Percentiles rank a stretch among this genome's conserved stretches.
phyloP scores from a whole-genome alignment of 1,139 yeast species.

The Magnusiomyces paraingens region DNA sequence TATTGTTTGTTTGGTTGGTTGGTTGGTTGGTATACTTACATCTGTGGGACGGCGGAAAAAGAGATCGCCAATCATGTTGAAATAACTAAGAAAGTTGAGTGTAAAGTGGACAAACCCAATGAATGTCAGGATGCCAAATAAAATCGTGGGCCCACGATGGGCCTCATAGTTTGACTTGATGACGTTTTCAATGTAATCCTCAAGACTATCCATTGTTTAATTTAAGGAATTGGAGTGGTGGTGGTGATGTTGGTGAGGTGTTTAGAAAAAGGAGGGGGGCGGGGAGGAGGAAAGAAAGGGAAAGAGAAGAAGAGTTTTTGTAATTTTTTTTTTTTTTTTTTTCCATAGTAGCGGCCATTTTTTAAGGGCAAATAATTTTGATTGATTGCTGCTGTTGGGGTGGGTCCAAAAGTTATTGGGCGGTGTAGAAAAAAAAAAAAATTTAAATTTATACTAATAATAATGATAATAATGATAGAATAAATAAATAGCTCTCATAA shows the following conservation, averaged over 20 bases:
- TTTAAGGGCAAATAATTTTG: not conserved
- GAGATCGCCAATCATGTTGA: slow-evolving; percentile 47
- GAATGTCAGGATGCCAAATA: slow-evolving; percentile 20
- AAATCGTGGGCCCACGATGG: slow-evolving; percentile 12
- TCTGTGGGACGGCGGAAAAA: slow-evolving; percentile 59
- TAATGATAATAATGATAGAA: too few relatives aligned
- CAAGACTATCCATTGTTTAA: not conserved
- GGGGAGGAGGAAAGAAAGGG: not conserved
- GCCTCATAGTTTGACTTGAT: slow-evolving; percentile 10
- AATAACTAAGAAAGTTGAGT: slow-evolving; percentile 36
- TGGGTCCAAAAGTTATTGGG: not conserved
- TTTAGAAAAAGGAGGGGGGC: too few relatives aligned
- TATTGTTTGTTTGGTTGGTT: too few relatives aligned
- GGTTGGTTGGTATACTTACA: slow-evolving; percentile 15
- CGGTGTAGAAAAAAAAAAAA: not conserved
- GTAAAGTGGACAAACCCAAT: slow-evolving; percentile 50
- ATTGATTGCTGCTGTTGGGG: not conserved
- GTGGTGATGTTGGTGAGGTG: too few relatives aligned
- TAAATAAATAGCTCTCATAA: too few relatives aligned
- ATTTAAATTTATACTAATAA: too few relatives aligned
- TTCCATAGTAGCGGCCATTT: too few relatives aligned
- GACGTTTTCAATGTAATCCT: slow-evolving; percentile 13
- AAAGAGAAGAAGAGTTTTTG: not conserved
- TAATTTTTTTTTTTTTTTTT: too few relatives aligned
- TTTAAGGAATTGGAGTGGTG: too few relatives aligned